Percentiles rank a stretch among this genome's conserved stretches.
Evolutionary conservation across 2,329 filamentous ascomycete genomes (phyloP).

Genomic region (Pseudogymnoascus sp.): DNA sequence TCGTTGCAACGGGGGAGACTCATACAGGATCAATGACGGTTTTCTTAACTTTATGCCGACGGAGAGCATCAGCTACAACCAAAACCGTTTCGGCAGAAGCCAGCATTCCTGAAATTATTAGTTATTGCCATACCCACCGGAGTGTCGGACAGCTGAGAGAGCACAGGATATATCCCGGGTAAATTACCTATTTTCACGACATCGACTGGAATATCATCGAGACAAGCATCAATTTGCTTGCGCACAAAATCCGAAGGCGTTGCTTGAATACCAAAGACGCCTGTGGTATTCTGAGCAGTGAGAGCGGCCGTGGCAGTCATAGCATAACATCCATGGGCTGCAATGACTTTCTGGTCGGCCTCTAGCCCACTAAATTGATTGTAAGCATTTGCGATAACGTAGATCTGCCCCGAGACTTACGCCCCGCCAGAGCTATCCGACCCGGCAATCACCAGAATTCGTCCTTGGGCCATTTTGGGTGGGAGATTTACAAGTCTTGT

Average conservation of each 20-base stretch:
- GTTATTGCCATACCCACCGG: neutral
- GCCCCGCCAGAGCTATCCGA: slow-evolving; percentile 71
- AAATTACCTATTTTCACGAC: slow-evolving; percentile 80
- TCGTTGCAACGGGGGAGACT: neutral
- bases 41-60: slow-evolving; percentile 46
- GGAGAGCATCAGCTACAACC: slow-evolving; percentile 59
- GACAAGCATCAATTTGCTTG: slow-evolving; percentile 77
- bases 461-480: slow-evolving; percentile 29
- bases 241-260: slow-evolving; percentile 71
- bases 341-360: slow-evolving; percentile 90
- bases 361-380: slow-evolving; percentile 66
- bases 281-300: slow-evolving; percentile 90
- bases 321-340: slow-evolving; percentile 86
- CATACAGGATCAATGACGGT: slow-evolving; percentile 70
- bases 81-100: slow-evolving; percentile 64
- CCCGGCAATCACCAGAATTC: slow-evolving; percentile 63
- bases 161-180: neutral
- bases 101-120: slow-evolving; percentile 61
- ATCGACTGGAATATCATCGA: slow-evolving; percentile 79
- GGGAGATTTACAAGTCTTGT: slow-evolving; percentile 2
- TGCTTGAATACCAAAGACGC: slow-evolving; percentile 73
- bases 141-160: neutral
- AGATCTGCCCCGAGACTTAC: slow-evolving; percentile 40
- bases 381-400: slow-evolving; percentile 7
- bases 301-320: slow-evolving; percentile 93